phyloP scores from a whole-genome alignment of 1,284 basidiomycete species.

The Pseudozyma thailandica region DNA sequence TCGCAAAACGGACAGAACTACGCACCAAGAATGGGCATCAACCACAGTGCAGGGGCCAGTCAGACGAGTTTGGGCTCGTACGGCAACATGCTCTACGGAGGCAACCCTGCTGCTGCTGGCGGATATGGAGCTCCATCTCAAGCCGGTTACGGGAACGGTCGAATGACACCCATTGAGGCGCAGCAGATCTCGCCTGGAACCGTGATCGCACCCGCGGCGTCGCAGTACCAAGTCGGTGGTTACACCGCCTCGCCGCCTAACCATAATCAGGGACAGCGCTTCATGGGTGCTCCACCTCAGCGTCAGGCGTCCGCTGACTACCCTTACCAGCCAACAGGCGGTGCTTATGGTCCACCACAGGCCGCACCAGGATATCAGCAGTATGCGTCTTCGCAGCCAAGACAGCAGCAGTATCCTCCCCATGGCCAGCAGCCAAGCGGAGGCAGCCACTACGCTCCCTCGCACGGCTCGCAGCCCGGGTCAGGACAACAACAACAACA shows the following conservation, averaged over 20 bases:
- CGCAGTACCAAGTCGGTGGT: slow-evolving; percentile 19
- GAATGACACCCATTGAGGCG: slow-evolving; percentile 13
- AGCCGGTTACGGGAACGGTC: slow-evolving; percentile 14
- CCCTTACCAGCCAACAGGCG: slow-evolving; percentile 24
- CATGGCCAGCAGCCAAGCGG: slow-evolving; percentile 30
- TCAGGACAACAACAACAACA: slow-evolving; percentile 11
- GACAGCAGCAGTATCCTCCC: slow-evolving; percentile 20
- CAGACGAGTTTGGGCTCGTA: slow-evolving; percentile 50
- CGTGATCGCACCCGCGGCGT: slow-evolving; percentile 23
- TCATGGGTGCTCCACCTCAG: slow-evolving; percentile 18
- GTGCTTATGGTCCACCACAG: slow-evolving; percentile 16
- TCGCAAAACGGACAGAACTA: slow-evolving; percentile 17
- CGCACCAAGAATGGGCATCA: slow-evolving; percentile 20
- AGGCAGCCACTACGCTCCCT: slow-evolving; percentile 20
- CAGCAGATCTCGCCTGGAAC: slow-evolving; percentile 46
- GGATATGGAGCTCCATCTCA: slow-evolving; percentile 20
- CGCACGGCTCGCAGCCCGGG: slow-evolving; percentile 30
- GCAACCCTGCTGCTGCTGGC: slow-evolving; percentile 7
- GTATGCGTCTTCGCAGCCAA: slow-evolving; percentile 6
- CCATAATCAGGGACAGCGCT: slow-evolving; percentile 24
- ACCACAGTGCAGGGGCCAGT: slow-evolving; percentile 34
- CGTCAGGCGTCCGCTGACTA: slow-evolving; percentile 43
- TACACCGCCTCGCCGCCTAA: slow-evolving; percentile 30
- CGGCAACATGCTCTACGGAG: slow-evolving; percentile 42
- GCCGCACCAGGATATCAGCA: slow-evolving; percentile 19